Percentiles rank a stretch among this genome's conserved stretches.
These are phyloP conservation scores for Penicillium palitans DNA, from an alignment of 2,329 filamentous ascomycete genomes.

Conservation along the genomic window DNA sequence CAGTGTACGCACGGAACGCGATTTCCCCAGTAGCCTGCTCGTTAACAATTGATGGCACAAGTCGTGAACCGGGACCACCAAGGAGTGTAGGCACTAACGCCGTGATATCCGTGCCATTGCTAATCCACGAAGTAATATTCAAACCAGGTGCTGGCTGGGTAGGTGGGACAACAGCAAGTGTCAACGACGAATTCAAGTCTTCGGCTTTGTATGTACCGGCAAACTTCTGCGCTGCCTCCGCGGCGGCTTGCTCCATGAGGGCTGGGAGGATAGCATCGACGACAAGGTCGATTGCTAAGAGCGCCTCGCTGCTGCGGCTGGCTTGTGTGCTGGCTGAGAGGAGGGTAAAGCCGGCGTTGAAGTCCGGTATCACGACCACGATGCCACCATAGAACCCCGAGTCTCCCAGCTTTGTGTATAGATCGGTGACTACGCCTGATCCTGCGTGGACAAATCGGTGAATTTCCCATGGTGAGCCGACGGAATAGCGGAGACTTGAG, in stretches of 20 bases:
- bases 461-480: conserved; percentile 47
- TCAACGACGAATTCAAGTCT: conserved; percentile 30
- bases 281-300: conserved; percentile 30
- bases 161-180: conserved; percentile 16
- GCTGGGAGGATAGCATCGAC: conserved; percentile 33
- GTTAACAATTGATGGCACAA: conserved; percentile 24
- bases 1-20: conserved; percentile 22
- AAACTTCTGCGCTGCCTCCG: conserved; percentile 30
- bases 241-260: conserved; percentile 32
- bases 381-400: conserved; percentile 42
- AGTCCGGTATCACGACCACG: conserved; percentile 47
- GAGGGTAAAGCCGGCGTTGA: conserved; percentile 45
- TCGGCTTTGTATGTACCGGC: conserved; percentile 32
- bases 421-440: conserved; percentile 26
- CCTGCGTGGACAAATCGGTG: conserved; percentile 35
- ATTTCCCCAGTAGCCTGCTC: conserved; percentile 14
- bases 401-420: conserved; percentile 48
- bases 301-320: conserved; percentile 9
- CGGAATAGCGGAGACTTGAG: conserved; percentile 41
- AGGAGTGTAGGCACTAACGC: not conserved
- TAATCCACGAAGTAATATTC: conserved; percentile 30
- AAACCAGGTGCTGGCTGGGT: conserved; percentile 23
- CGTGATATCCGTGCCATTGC: conserved; percentile 34
- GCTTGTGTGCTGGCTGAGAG: conserved; percentile 36
- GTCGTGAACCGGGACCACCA: conserved; percentile 7